Evolutionary conservation across 83 land plant genomes (phyloP), one percentile per base, ranked within the genome.

Genomic region (Picea engelmannii): DNA sequence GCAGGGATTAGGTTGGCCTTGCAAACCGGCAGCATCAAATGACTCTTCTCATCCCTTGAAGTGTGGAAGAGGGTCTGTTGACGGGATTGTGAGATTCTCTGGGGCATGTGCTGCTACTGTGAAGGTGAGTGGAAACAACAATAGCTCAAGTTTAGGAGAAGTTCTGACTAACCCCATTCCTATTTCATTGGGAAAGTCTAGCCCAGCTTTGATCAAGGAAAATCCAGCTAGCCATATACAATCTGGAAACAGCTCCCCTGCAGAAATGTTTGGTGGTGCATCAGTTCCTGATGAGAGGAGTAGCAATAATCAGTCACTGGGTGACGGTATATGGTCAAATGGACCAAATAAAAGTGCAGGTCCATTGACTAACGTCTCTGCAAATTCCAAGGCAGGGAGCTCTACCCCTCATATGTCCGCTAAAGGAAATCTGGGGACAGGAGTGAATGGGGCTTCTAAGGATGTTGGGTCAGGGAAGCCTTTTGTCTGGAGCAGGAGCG

Each of bases 261-360:
- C 49, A 40, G 35, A 70, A 70, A 42, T 70, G 35, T 40, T 55
- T 55, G 60, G 74, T 70, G 40, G 44, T 70, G 74, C 49, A 17
- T 40, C 74, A 13, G 18, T 15, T 13, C 74, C 44, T 5, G 20
- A 17, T 35, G 79, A 78, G 42, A 58, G 79, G 79, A 78, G 79
- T 20, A 78, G 79, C 42, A 78, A 78, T 60, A 31, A 70, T 31
- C 74, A 38, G 40, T 27, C 76, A 40, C 18, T 9, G 21, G 9
- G 76, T 44, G 76, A 52, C 76, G 15, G 44, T 1, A n/a, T n/a
- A 73, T 73, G 7, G 4, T 44, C 76, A 73, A 73, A 73, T 47
- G 52, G 59, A 11, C 70, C 24, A 24, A 73, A 52, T 73, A 73
- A 73, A n/a, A 73, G 76, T 73, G 20, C 15, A 8, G 52, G 58